Evolutionary conservation across 2,329 filamentous ascomycete species (phyloP).

Genomic region (Neodidymelliopsis sp.): DNA sequence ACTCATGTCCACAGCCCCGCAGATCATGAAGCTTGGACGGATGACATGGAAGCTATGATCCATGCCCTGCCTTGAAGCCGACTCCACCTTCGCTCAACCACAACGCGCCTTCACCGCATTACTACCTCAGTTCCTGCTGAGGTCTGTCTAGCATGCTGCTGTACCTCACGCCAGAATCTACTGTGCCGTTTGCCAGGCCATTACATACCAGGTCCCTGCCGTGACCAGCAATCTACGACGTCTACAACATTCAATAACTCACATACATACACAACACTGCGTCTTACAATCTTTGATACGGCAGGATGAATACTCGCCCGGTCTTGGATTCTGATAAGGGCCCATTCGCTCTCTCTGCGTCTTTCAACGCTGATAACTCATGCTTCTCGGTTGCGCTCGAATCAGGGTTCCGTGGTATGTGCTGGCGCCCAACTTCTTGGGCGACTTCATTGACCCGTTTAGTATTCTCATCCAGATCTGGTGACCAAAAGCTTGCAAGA

Average conservation of each 20-base stretch:
- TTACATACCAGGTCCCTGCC: slow-evolving; percentile 7
- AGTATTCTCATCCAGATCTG: slow-evolving; percentile 44
- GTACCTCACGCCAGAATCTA: slow-evolving; percentile 8
- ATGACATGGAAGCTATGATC: slow-evolving; percentile 21
- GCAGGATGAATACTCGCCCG: slow-evolving; percentile 84
- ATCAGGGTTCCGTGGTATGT: slow-evolving; percentile 81
- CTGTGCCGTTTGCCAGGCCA: slow-evolving; percentile 28
- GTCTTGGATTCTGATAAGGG: slow-evolving; percentile 80
- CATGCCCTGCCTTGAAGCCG: neutral
- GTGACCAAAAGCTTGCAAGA: slow-evolving; percentile 41
- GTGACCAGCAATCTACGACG: slow-evolving; percentile 14
- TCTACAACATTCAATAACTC: slow-evolving; percentile 23
- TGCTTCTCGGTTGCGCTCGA: slow-evolving; percentile 89
- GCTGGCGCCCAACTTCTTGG: neutral
- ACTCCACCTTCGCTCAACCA: slow-evolving; percentile 1
- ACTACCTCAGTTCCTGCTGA: slow-evolving; percentile 22
- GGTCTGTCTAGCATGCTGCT: slow-evolving; percentile 36
- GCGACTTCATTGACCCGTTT: slow-evolving; percentile 25
- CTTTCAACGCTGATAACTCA: slow-evolving; percentile 84
- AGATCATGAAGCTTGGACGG: slow-evolving; percentile 15
- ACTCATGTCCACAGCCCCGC: slow-evolving; percentile 20
- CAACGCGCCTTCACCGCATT: slow-evolving; percentile 10
- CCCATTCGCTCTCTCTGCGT: slow-evolving; percentile 79
- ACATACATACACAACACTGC: slow-evolving; percentile 4
- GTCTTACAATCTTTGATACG: neutral